phyloP scores from a whole-genome alignment of 1,139 yeast species.

The Geotrichum fermentans region DNA sequence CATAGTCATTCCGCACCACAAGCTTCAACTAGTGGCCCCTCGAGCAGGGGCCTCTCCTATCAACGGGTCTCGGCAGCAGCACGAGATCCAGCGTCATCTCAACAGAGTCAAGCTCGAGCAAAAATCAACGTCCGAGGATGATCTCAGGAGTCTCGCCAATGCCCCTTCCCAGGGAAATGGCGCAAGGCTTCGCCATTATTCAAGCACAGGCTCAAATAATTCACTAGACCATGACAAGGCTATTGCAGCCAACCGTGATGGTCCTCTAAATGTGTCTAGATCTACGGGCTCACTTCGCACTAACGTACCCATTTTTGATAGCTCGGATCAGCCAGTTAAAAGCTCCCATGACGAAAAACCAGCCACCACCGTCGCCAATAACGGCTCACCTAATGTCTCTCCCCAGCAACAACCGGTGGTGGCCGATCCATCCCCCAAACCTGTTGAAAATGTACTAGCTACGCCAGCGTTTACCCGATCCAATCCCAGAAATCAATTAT shows the following conservation, averaged over 20 bases:
- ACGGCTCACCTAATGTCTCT: slow-evolving; percentile 10
- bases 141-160: slow-evolving; percentile 4
- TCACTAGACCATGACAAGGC: slow-evolving; percentile 9
- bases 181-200: slow-evolving; percentile 15
- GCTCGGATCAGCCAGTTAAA: not conserved
- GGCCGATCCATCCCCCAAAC: not conserved
- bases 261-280: slow-evolving; percentile 2
- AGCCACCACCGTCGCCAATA: no score
- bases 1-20: slow-evolving; percentile 2
- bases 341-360: no score
- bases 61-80: slow-evolving; percentile 21
- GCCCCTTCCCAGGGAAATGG: no score
- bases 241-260: not conserved
- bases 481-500: not conserved
- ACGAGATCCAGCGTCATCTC: slow-evolving; percentile 20
- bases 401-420: not conserved
- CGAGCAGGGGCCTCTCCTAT: slow-evolving; percentile 16
- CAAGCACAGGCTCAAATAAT: slow-evolving; percentile 17
- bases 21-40: slow-evolving; percentile 9
- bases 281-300: slow-evolving; percentile 8
- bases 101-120: slow-evolving; percentile 19
- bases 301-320: not conserved
- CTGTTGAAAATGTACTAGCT: slow-evolving; percentile 17
- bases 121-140: slow-evolving; percentile 15
- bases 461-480: slow-evolving; percentile 38